Evolutionary conservation across 2,329 filamentous ascomycete genomes (phyloP), one percentile per base, ranked within the genome.

Genomic region (Fusarium pseudoanthophilum): DNA sequence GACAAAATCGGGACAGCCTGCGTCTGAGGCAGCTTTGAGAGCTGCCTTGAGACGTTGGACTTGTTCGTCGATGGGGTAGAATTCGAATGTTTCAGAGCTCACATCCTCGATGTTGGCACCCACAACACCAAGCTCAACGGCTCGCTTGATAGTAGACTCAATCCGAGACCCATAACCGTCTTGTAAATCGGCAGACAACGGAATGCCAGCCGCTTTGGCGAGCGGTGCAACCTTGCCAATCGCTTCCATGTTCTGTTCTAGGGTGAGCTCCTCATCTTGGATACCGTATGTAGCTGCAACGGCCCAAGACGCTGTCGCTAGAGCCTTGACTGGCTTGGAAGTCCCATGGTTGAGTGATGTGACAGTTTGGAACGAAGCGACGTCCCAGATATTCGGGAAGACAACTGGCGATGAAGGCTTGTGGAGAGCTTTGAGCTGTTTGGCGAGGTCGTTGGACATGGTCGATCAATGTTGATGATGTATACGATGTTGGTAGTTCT

Each of bases 81-180:
- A 73, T 82, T 77, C 71, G 74, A 77, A 63, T 73, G 75, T 77
- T 1, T 78, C 77, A 7, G 80, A 81, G 28, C 81, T 77, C 53
- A 79, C 83, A 63, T 92, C 90, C 67, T 91, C 89, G 6, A 92
- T 83, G 73, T 92, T 92, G 53, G 85, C 86, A 1, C 90, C 89
- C 4, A 87, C 86, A 0, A 83, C 89, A 1, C 89, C 89, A 0
- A 85, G 66, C 7, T 82, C 77, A n/a, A 91, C 84, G 2, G 86
- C 81, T 5, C 76, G 76, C 11, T 79, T 77, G 5, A 90, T 81
- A 0, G 83, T 85, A 9, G 85, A 82, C 10, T 81, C 83, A 4
- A 89, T 82, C 26, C 77, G 75, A 5, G 83, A 79, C 5, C 85
- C 86, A 69, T 90, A 92, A 0, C 89, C 90, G 73, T 92, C 89